A percentile compares a stretch with the other conserved stretches of the same genome.
Conservation (phyloP, 2,329 filamentous ascomycete species). For the Pseudocercospora crystallina region DNA sequence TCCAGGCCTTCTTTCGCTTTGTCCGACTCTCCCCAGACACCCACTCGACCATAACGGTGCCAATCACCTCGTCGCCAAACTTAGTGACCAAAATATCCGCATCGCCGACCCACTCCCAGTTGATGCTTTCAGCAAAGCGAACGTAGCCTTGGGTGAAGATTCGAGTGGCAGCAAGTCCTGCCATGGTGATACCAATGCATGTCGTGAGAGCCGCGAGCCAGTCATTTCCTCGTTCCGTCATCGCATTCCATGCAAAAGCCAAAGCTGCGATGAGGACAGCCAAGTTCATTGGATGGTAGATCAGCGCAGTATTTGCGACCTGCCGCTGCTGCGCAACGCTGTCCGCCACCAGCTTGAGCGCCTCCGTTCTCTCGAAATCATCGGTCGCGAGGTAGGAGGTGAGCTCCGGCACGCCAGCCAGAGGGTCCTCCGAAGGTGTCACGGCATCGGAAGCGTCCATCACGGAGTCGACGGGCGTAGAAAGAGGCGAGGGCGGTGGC, state of each 20-base stretch:
- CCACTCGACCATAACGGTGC: constrained; percentile 67
- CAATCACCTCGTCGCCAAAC: constrained; percentile 68
- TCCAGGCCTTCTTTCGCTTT: constrained; percentile 56
- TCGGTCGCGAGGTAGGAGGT: constrained; percentile 55
- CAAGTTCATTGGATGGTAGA: constrained; percentile 59
- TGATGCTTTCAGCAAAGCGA: constrained; percentile 59
- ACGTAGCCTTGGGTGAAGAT: constrained; percentile 64
- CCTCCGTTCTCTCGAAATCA: constrained; percentile 63
- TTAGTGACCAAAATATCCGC: constrained; percentile 59
- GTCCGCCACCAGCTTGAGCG: constrained; percentile 73
- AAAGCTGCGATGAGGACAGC: constrained; percentile 40
- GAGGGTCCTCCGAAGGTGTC: constrained; percentile 32
- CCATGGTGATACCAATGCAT: constrained; percentile 61
- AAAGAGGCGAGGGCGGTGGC: constrained; percentile 50
- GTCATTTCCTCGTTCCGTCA: constrained; percentile 48
- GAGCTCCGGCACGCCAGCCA: constrained; percentile 63
- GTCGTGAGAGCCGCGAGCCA: constrained; percentile 58
- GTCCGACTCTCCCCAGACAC: constrained; percentile 48
- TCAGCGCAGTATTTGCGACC: constrained; percentile 60
- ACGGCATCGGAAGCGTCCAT: constrained; percentile 17
- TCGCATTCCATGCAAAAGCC: constrained; percentile 40
- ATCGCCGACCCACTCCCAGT: constrained; percentile 62
- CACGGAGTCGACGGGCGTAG: constrained; percentile 32
- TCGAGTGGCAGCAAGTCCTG: constrained; percentile 61
- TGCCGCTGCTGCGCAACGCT: constrained; percentile 81